Evolutionary conservation across 176 grass and related monocot species (phyloP).

Genomic region (Oryza meyeriana): DNA sequence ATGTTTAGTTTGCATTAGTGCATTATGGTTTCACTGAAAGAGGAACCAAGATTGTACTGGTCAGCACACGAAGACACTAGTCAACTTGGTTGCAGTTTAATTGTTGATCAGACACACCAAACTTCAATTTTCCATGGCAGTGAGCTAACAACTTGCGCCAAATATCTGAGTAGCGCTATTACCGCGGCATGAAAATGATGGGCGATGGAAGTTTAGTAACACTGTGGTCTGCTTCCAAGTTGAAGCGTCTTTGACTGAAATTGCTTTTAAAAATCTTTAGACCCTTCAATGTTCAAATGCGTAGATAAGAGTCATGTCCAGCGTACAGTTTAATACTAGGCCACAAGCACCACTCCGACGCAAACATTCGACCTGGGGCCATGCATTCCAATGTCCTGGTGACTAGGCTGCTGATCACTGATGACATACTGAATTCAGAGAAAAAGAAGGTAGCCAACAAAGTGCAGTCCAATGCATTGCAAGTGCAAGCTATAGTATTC

Average conservation of each 20-base stretch:
- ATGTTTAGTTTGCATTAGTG: background rate
- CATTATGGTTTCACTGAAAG: background rate
- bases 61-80: background rate
- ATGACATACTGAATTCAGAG: slow-evolving; percentile 11
- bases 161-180: background rate
- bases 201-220: background rate
- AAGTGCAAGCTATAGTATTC: background rate
- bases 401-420: background rate
- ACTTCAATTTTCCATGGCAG: background rate
- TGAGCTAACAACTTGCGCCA: background rate
- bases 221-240: slow-evolving; percentile 15
- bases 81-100: background rate
- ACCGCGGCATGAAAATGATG: slow-evolving; percentile 22
- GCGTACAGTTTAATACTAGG: slow-evolving; percentile 19
- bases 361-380: background rate
- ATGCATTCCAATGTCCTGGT: background rate
- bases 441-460: background rate
- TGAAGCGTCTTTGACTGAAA: slow-evolving; percentile 45
- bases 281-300: slow-evolving; percentile 31
- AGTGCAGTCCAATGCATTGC: slow-evolving; percentile 23
- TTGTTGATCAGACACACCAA: background rate
- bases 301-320: slow-evolving; percentile 12
- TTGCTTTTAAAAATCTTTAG: slow-evolving; percentile 37
- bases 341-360: slow-evolving; percentile 9
- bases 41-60: background rate